phyloP scores from a whole-genome alignment of 805 yeast genomes.

The Tetrapisispora namnaoensis region DNA sequence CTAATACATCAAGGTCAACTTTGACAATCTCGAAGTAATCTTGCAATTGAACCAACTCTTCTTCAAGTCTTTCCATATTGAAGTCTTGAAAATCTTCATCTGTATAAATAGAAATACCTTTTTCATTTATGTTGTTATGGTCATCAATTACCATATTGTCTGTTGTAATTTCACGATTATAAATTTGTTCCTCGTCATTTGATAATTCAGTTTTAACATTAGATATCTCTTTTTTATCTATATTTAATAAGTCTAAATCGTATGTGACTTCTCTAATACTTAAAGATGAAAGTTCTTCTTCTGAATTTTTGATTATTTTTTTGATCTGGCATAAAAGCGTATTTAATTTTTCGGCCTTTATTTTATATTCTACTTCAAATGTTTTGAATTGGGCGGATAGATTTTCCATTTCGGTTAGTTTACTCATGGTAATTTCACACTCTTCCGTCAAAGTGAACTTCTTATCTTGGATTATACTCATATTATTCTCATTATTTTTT shows the following conservation, averaged over 20 bases:
- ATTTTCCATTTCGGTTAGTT: constrained; percentile 32
- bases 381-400: constrained; percentile 50
- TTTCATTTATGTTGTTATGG: constrained; percentile 13
- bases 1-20: constrained; percentile 64
- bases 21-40: constrained; percentile 44
- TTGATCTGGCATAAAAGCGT: constrained; percentile 31
- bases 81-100: constrained; percentile 42
- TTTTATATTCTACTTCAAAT: constrained; percentile 55
- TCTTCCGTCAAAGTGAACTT: constrained; percentile 35
- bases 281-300: constrained; percentile 35
- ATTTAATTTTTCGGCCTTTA: constrained; percentile 50
- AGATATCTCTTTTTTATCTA: neutral
- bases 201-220: neutral
- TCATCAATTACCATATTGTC: constrained; percentile 26
- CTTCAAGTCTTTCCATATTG: constrained; percentile 40
- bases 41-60: constrained; percentile 47
- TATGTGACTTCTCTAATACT: constrained; percentile 46
- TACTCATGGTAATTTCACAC: constrained; percentile 33
- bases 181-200: neutral
- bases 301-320: constrained; percentile 32
- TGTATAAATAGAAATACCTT: constrained; percentile 34
- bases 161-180: neutral
- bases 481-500: constrained; percentile 19
- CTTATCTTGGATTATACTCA: constrained; percentile 33
- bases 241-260: constrained; percentile 8